Conservation (phyloP, 2,329 filamentous ascomycete genomes). For the Dactylellina drechsleri region DNA sequence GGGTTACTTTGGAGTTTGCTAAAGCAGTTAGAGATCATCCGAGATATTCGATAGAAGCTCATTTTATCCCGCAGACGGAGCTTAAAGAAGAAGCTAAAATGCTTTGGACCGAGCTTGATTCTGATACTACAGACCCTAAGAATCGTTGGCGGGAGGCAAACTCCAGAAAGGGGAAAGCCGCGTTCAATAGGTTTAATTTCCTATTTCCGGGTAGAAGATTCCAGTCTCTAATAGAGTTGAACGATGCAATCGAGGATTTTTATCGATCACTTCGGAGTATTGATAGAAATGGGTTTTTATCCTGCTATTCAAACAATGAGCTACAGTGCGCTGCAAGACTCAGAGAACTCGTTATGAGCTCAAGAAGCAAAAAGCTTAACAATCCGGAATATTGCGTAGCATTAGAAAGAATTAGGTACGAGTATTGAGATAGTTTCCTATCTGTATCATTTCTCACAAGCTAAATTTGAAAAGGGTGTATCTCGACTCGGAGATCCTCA, state of each 20-base stretch:
- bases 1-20: slow-evolving; percentile 23
- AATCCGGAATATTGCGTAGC: slow-evolving; percentile 17
- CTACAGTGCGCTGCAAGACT: background rate
- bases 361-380: background rate
- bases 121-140: background rate
- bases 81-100: slow-evolving; percentile 22
- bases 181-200: slow-evolving; percentile 10
- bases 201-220: slow-evolving; percentile 14
- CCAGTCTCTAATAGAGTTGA: background rate
- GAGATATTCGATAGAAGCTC: slow-evolving; percentile 6
- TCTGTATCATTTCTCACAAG: background rate
- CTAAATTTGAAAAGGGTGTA: slow-evolving; percentile 21
- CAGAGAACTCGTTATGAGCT: slow-evolving; percentile 1
- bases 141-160: background rate
- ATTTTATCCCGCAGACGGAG: slow-evolving; percentile 10
- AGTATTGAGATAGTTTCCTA: background rate
- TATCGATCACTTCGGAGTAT: too few relatives aligned
- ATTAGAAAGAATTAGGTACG: slow-evolving; percentile 25
- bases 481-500: slow-evolving; percentile 30
- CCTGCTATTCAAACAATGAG: too few relatives aligned
- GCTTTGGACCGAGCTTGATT: slow-evolving; percentile 15
- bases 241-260: too few relatives aligned
- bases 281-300: too few relatives aligned
- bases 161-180: slow-evolving; percentile 18
- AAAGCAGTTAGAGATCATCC: background rate